Percentiles rank a stretch among this genome's conserved stretches.
These are phyloP conservation scores for Aspergillus bombycis DNA, from an alignment of 2,329 filamentous ascomycete species.

Conservation along the genomic window DNA sequence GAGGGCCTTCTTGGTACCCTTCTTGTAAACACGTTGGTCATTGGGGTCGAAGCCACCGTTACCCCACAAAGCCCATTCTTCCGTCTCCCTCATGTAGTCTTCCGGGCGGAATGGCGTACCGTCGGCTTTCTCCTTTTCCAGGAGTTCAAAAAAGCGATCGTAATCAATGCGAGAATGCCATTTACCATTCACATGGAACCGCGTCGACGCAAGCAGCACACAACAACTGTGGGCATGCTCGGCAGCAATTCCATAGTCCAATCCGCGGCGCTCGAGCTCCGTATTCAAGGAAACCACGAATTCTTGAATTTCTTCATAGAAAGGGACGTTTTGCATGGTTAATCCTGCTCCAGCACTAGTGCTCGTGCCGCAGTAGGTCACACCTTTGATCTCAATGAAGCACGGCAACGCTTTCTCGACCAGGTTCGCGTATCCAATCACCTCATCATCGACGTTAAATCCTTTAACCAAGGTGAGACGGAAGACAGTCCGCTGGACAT, in stretches of 20 bases:
- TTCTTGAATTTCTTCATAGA: constrained; percentile 84
- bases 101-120: constrained; percentile 78
- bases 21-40: constrained; percentile 83
- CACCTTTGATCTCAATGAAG: constrained; percentile 94
- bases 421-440: constrained; percentile 83
- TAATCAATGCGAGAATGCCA: constrained; percentile 97
- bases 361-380: constrained; percentile 93
- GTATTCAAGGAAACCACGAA: constrained; percentile 78
- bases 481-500: constrained; percentile 90
- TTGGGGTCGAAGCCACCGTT: constrained; percentile 92
- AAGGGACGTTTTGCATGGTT: constrained; percentile 97
- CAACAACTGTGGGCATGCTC: constrained; percentile 97
- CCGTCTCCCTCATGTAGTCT: constrained; percentile 88
- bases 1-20: constrained; percentile 61
- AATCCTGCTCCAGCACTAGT: constrained; percentile 82
- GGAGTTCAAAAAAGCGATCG: constrained; percentile 79
- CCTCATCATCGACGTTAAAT: constrained; percentile 96
- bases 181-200: constrained; percentile 74
- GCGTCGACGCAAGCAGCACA: constrained; percentile 77
- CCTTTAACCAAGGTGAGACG: constrained; percentile 94
- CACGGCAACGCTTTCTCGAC: constrained; percentile 84
- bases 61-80: constrained; percentile 94
- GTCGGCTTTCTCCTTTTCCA: constrained; percentile 62
- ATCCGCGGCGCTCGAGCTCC: constrained; percentile 68
- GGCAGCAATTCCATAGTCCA: constrained; percentile 87